phyloP scores from a whole-genome alignment of 345 rosid genomes.

The Chamaenerion angustifolium region DNA sequence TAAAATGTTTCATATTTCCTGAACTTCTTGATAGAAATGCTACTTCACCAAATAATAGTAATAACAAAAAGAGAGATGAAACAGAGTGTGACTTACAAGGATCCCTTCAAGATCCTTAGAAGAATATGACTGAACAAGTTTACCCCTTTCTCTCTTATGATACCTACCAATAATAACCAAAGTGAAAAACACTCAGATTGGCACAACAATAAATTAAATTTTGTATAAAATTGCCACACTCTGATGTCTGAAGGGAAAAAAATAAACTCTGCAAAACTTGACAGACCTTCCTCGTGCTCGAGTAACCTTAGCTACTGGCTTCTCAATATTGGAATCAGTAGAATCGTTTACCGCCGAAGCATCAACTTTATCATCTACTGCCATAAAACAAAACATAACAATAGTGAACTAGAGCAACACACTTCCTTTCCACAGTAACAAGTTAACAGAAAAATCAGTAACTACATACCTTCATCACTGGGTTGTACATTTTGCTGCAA shows the following conservation, averaged over 20 bases:
- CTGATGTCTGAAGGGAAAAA: not conserved
- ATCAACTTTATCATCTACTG: constrained; percentile 22
- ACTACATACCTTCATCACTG: constrained; percentile 39
- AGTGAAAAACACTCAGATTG: not conserved
- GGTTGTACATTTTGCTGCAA: constrained; percentile 56
- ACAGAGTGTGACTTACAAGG: constrained; percentile 35
- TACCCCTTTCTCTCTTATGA: constrained; percentile 76
- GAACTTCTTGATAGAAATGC: not conserved
- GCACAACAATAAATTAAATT: not conserved
- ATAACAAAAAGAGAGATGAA: not conserved
- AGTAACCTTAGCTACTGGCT: constrained; percentile 45
- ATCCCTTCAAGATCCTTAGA: constrained; percentile 86
- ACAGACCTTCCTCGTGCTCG: constrained; percentile 87
- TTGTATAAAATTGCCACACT: not conserved
- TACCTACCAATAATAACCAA: constrained; percentile 17
- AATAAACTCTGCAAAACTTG: not conserved
- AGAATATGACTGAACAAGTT: constrained; percentile 71
- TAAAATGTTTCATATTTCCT: not conserved
- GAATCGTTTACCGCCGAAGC: constrained; percentile 20
- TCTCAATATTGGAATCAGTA: constrained; percentile 19
- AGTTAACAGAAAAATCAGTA: not conserved
- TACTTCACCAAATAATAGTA: not conserved
- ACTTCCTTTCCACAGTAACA: not conserved
- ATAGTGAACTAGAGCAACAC: no score
- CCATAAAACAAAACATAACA: constrained; percentile 4